Evolutionary conservation across 1,139 yeast genomes (phyloP).

Genomic region (Lodderomyces metapsilosis): DNA sequence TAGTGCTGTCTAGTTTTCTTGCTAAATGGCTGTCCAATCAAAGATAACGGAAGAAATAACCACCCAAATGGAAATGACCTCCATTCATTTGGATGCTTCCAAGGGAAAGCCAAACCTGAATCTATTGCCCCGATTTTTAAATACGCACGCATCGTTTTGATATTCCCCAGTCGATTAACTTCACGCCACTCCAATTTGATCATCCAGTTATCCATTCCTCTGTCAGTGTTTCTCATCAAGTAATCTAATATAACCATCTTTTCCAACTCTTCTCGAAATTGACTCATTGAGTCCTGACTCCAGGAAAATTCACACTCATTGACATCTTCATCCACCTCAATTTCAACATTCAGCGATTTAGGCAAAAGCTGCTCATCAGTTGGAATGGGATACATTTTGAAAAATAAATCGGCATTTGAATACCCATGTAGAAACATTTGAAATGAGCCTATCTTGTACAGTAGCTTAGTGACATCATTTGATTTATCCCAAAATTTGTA

Average conservation of each 20-base stretch:
- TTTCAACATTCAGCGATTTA: conserved; percentile 18
- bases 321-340: conserved; percentile 14
- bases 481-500: conserved; percentile 50
- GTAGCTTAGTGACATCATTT: conserved; percentile 22
- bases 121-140: conserved; percentile 73
- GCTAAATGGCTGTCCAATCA: conserved; percentile 71
- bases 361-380: conserved; percentile 20
- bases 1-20: conserved; percentile 55
- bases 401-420: conserved; percentile 60
- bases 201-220: conserved; percentile 83
- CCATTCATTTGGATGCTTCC: conserved; percentile 87
- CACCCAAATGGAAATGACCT: conserved; percentile 79
- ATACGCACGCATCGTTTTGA: conserved; percentile 28
- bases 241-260: conserved; percentile 71
- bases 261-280: conserved; percentile 63
- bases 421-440: conserved; percentile 63
- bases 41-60: conserved; percentile 62
- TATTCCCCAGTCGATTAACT: conserved; percentile 10
- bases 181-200: conserved; percentile 52
- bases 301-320: conserved; percentile 41
- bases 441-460: conserved; percentile 63
- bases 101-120: conserved; percentile 74
- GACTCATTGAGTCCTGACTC: conserved; percentile 50
- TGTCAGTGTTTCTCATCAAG: conserved; percentile 71
- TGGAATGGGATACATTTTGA: conserved; percentile 60